Conservation (phyloP, 345 rosid species). For the Ailanthus altissimus region DNA sequence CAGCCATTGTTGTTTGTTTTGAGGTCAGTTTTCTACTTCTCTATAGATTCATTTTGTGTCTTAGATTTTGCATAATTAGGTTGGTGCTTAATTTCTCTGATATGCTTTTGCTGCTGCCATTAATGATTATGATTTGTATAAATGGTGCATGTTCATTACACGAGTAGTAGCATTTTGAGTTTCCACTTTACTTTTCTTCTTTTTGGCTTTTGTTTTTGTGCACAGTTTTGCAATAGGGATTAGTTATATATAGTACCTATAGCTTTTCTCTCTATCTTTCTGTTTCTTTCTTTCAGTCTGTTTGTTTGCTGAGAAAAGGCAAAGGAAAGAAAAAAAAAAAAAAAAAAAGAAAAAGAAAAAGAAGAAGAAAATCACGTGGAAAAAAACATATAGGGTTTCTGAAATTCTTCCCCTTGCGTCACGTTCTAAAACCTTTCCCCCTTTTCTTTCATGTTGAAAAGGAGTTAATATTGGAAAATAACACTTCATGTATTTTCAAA, state of each 20-base stretch:
- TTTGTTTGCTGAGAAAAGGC: constrained; percentile 15
- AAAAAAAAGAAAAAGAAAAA: not conserved
- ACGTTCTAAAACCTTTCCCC: no score
- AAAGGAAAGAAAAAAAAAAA: not conserved
- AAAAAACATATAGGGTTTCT: not conserved
- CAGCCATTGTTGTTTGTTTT: constrained; percentile 4
- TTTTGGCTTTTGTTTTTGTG: not conserved
- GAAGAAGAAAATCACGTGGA: not conserved
- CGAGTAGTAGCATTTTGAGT: no score
- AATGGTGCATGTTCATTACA: no score
- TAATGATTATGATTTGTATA: not conserved
- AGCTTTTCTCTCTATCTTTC: not conserved
- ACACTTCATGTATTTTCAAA: no score
- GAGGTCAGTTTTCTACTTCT: constrained; percentile 26
- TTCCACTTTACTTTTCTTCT: no score
- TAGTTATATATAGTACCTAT: no score
- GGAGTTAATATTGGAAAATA: no score
- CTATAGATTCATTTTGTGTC: not conserved
- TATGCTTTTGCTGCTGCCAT: not conserved
- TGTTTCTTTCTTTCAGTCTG: not conserved
- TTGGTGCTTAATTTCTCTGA: not conserved
- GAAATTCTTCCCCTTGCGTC: no score
- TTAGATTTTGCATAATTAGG: not conserved
- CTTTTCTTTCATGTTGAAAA: no score
- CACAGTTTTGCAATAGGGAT: not conserved